Conservation (phyloP, 768 basidiomycete genomes). For the Amanita fuliginea region DNA sequence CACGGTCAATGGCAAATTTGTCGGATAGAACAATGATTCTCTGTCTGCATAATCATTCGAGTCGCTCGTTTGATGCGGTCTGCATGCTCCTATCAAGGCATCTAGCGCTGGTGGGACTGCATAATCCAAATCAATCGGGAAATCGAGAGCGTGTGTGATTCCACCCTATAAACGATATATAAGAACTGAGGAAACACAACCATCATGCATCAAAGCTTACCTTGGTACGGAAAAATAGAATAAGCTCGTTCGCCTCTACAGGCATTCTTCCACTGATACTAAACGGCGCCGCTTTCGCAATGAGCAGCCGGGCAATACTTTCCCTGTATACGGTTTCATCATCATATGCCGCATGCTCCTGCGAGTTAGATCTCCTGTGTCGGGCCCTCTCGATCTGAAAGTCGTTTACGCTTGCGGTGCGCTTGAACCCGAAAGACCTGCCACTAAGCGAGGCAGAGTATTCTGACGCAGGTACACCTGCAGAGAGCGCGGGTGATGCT, state of each 20-base stretch:
- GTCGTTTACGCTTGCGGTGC: constrained; percentile 4
- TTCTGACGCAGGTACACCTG: not conserved
- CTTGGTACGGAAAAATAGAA: constrained; percentile 73
- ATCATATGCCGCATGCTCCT: constrained; percentile 21
- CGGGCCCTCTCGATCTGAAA: constrained; percentile 58
- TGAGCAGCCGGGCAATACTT: constrained; percentile 43
- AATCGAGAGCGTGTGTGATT: constrained; percentile 71
- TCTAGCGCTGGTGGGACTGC: constrained; percentile 70
- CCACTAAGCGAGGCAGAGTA: not conserved
- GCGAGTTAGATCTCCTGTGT: constrained; percentile 19
- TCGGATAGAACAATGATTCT: constrained; percentile 64
- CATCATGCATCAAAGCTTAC: constrained; percentile 29
- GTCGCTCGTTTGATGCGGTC: constrained; percentile 48
- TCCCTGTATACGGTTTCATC: constrained; percentile 44
- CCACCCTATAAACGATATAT: constrained; percentile 39
- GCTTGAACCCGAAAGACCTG: not conserved
- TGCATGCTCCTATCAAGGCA: constrained; percentile 65
- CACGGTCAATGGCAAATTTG: constrained; percentile 59
- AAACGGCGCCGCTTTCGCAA: constrained; percentile 51
- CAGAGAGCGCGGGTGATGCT: constrained; percentile 1
- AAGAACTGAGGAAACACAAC: not conserved
- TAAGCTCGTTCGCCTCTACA: constrained; percentile 53
- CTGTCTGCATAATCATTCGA: constrained; percentile 43
- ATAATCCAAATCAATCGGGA: constrained; percentile 69
- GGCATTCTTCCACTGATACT: constrained; percentile 60